Evolutionary conservation across 192 early-diverging fungal genomes (phyloP).

Genomic region (Cetraspora pellucida): DNA sequence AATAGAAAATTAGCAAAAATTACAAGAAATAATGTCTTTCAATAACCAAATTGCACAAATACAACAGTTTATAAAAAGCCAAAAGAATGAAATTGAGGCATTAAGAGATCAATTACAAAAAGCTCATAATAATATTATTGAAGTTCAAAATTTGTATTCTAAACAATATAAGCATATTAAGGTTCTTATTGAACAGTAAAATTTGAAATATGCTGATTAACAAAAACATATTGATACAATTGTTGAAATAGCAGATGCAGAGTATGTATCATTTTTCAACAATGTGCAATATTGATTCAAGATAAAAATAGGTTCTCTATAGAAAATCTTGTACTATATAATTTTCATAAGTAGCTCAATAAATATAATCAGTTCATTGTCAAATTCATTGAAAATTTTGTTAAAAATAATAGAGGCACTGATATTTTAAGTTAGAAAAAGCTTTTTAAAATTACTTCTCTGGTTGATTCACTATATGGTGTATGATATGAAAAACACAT

Average conservation of each 20-base stretch:
- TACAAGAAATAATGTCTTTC: too few relatives aligned
- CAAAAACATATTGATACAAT: slow-evolving; percentile 18
- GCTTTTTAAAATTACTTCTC: slow-evolving; percentile 4
- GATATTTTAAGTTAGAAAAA: not conserved
- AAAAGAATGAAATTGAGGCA: too few relatives aligned
- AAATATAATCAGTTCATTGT: not conserved
- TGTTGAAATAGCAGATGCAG: too few relatives aligned
- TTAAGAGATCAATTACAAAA: too few relatives aligned
- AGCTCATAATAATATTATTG: too few relatives aligned
- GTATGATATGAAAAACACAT: slow-evolving; percentile 16
- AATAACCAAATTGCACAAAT: too few relatives aligned
- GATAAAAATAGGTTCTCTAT: slow-evolving; percentile 21
- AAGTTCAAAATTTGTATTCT: slow-evolving; percentile 14
- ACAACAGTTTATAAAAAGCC: too few relatives aligned
- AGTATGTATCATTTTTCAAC: slow-evolving; percentile 8
- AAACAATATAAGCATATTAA: slow-evolving; percentile 7
- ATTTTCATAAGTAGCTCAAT: slow-evolving; percentile 4
- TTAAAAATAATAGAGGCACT: too few relatives aligned
- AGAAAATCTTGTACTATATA: slow-evolving; percentile 3
- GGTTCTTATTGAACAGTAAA: slow-evolving; percentile 17
- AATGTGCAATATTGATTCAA: slow-evolving; percentile 7
- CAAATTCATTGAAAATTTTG: too few relatives aligned
- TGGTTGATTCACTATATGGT: slow-evolving; percentile 17
- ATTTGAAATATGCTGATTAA: slow-evolving; percentile 16
- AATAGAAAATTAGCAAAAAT: too few relatives aligned